Conservation (phyloP, 208 protist species). For the Wallacemonas collosoma region DNA sequence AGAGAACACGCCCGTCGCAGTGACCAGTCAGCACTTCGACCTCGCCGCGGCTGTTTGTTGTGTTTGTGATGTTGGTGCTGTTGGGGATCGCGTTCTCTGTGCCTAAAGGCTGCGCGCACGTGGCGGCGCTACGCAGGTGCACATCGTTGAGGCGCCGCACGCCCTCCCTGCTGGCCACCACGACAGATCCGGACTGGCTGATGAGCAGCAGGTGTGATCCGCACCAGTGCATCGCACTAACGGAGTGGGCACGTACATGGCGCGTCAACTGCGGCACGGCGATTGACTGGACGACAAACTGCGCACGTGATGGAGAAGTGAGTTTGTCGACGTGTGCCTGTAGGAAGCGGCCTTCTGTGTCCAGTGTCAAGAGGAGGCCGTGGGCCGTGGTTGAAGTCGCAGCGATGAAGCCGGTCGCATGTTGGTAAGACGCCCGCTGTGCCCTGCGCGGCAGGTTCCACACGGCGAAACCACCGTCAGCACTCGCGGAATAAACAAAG, state of each 20-base stretch:
- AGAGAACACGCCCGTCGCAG: constrained; percentile 28
- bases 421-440: constrained; percentile 64
- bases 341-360: constrained; percentile 40
- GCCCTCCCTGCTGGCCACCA: background rate
- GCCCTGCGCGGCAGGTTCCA: constrained; percentile 63
- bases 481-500: constrained; percentile 57
- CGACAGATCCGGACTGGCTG: constrained; percentile 3
- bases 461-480: constrained; percentile 54
- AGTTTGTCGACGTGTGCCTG: constrained; percentile 57
- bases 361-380: constrained; percentile 54
- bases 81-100: constrained; percentile 11
- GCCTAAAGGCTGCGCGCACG: background rate
- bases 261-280: constrained; percentile 23
- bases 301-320: constrained; percentile 42
- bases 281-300: constrained; percentile 37
- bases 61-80: background rate
- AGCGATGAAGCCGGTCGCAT: constrained; percentile 41
- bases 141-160: constrained; percentile 13
- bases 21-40: constrained; percentile 34
- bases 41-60: constrained; percentile 5
- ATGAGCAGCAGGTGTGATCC: constrained; percentile 6
- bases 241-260: constrained; percentile 4
- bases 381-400: constrained; percentile 23
- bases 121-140: constrained; percentile 2
- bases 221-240: background rate